Conservation (phyloP, 768 basidiomycete species). For the Suillus alpinus region DNA sequence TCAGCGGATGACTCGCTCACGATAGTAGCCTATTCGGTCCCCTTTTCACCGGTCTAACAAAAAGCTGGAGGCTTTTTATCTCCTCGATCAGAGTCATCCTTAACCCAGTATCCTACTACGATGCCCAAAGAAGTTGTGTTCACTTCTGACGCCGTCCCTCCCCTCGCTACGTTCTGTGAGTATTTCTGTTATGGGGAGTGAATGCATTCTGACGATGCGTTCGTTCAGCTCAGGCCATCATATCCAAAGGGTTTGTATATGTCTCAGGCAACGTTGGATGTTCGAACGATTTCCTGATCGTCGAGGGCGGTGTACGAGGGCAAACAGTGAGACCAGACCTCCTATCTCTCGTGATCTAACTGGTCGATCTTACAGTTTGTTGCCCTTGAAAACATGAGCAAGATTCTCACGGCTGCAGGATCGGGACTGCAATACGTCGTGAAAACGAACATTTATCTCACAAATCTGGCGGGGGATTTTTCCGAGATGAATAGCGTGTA, state of each 20-base stretch:
- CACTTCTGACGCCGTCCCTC: slow-evolving; percentile 30
- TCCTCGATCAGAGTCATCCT: neutral
- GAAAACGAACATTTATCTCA: slow-evolving; percentile 41
- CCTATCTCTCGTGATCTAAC: neutral
- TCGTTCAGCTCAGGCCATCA: slow-evolving; percentile 36
- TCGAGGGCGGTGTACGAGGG: slow-evolving; percentile 33
- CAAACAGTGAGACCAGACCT: slow-evolving; percentile 33
- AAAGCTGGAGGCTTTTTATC: neutral
- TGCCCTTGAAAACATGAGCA: slow-evolving; percentile 38
- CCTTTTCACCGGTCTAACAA: neutral
- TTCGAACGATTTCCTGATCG: slow-evolving; percentile 27
- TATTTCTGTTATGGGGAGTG: neutral
- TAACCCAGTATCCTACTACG: neutral
- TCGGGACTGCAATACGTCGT: slow-evolving; percentile 35
- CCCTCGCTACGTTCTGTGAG: slow-evolving; percentile 35
- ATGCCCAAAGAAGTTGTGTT: slow-evolving; percentile 32
- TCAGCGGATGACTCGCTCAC: neutral
- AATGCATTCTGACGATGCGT: neutral
- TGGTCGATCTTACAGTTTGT: slow-evolving; percentile 23
- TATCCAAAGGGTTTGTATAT: slow-evolving; percentile 35
- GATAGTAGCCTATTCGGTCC: neutral
- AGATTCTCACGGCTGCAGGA: slow-evolving; percentile 37
- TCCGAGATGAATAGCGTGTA: slow-evolving; percentile 39
- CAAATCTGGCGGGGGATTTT: slow-evolving; percentile 37
- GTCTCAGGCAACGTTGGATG: slow-evolving; percentile 41